Evolutionary conservation across 306 rosid species (phyloP), one percentile per base, ranked within the genome.

Genomic region (Amphicarpaea edgeworthii): DNA sequence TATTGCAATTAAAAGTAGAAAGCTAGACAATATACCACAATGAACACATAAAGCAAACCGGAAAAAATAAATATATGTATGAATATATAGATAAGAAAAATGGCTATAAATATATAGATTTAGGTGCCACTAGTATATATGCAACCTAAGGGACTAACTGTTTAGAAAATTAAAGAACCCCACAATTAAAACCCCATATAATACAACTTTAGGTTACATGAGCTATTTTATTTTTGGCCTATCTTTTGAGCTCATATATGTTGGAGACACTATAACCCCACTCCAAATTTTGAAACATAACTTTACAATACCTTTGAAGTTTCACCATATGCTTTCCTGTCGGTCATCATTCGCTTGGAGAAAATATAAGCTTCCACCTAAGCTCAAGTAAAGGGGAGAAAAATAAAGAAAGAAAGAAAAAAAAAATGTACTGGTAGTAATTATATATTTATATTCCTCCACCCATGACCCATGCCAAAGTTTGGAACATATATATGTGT

Each of bases 301-400:
- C 54, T 32, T 49, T 21, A 77, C 49, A 64, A 68, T 61, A 63
- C 69, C 84, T 76, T 85, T 90, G 85, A 88, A 88, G 97, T 86
- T 91, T 90, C 92, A 85, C 85, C 85, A 80, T 74, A 76, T 89
- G 93, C 71, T 85, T 84, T 89, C 88, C 81, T 90, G 96, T 85
- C 89, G 79, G 85, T 83, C 96, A 93, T 91, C 82, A 87, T 89
- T 89, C 66, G 88, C 81, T 79, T 58, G 88, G 85, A 74, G 85
- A 85, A 84, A 84, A 86, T 75, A 78, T 55, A 64, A 87, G 81
- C 86, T 86, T 85, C 85, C 87, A 83, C 93, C 90, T 75, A 79
- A 83, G 84, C 73, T 78, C 75, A 70, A 79, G 70, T 42, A 82
- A 77, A 73, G 17, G 12, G 26, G 32, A 7, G 45, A 30, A 5